Conservation (phyloP, 257 asterid genomes). For the Anisodus tanguticus region DNA sequence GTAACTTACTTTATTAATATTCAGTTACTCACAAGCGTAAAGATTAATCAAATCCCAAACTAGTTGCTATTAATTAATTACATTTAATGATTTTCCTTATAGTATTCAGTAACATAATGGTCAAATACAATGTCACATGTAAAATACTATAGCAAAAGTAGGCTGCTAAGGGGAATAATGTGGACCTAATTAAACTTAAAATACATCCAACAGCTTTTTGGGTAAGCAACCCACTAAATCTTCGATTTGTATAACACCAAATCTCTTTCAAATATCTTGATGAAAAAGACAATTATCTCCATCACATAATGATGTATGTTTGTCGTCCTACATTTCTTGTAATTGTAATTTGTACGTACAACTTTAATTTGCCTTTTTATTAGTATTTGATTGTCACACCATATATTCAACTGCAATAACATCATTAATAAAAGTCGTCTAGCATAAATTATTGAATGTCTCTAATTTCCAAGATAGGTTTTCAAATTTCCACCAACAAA, state of each 20-base stretch:
- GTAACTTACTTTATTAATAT: not conserved
- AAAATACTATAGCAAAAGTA: slow-evolving; percentile 7
- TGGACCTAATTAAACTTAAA: slow-evolving; percentile 1
- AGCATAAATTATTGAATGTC: not conserved
- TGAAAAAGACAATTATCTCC: slow-evolving; percentile 6
- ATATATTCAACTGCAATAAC: not conserved
- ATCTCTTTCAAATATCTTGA: slow-evolving; percentile 12
- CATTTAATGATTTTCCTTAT: not conserved
- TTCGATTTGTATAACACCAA: slow-evolving; percentile 34
- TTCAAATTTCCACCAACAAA: no score
- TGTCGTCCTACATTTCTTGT: not conserved
- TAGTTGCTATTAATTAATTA: not conserved
- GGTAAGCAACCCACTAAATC: slow-evolving; percentile 36
- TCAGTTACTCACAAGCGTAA: slow-evolving; percentile 11
- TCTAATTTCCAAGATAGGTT: no score
- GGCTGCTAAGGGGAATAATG: slow-evolving; percentile 29
- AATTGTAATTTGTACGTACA: not conserved
- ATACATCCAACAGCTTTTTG: slow-evolving; percentile 27
- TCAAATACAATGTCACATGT: slow-evolving; percentile 30
- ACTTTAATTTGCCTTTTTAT: not conserved
- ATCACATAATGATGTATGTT: not conserved
- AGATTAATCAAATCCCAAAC: slow-evolving; percentile 5
- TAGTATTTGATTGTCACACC: not conserved
- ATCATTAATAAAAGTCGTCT: not conserved
- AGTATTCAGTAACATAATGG: slow-evolving; percentile 4